Evolutionary conservation across 1,284 basidiomycete genomes (phyloP).

Genomic region (Grifola frondosa): DNA sequence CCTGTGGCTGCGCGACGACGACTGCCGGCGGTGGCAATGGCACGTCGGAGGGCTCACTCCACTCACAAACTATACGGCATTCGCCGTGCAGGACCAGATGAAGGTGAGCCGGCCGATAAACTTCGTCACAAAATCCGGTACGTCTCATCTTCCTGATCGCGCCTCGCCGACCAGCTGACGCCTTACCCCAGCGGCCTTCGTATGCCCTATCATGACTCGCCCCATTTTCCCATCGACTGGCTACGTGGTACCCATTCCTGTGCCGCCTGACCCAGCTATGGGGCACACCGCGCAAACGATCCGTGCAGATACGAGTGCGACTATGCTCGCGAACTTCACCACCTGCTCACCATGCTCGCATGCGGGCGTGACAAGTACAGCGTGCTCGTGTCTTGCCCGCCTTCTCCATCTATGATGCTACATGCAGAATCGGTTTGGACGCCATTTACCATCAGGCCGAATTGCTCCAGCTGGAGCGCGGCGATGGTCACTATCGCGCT

Average conservation of each 20-base stretch:
- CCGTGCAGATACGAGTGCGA: conserved; percentile 52
- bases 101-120: conserved; percentile 63
- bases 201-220: conserved; percentile 70
- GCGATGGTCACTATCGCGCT: conserved; percentile 31
- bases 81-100: conserved; percentile 50
- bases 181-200: conserved; percentile 60
- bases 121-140: conserved; percentile 70
- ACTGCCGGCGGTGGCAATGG: conserved; percentile 70
- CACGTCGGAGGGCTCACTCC: conserved; percentile 56
- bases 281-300: conserved; percentile 55
- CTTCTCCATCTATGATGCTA: conserved; percentile 29
- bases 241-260: conserved; percentile 68
- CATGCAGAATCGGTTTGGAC: conserved; percentile 30
- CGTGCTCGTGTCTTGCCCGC: conserved; percentile 68
- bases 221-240: conserved; percentile 68
- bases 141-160: conserved; percentile 21
- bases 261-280: conserved; percentile 38
- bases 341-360: conserved; percentile 65
- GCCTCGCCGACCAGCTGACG: conserved; percentile 2
- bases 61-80: conserved; percentile 72
- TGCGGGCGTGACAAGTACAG: conserved; percentile 84
- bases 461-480: conserved; percentile 12
- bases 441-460: conserved; percentile 23
- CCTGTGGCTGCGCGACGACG: conserved; percentile 52
- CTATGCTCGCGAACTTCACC: conserved; percentile 73